Evolutionary conservation across 441 rosid species (phyloP).

Genomic region (Sinapis alba): DNA sequence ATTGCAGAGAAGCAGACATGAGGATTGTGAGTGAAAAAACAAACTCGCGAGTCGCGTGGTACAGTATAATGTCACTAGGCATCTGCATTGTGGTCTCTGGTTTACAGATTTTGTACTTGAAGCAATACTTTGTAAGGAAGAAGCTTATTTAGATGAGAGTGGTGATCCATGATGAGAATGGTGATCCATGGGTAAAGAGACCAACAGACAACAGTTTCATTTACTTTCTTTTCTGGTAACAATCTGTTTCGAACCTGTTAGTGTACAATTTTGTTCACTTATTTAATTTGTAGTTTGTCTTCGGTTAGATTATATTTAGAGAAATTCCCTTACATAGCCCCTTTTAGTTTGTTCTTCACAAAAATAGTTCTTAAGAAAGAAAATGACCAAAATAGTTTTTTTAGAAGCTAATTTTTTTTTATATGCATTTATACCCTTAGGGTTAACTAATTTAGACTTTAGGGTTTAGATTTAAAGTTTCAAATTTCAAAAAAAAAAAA

Average conservation of each 20-base stretch:
- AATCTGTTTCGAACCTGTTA: background rate
- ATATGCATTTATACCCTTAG: too few relatives aligned
- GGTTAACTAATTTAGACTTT: too few relatives aligned
- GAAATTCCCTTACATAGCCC: too few relatives aligned
- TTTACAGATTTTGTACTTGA: constrained; percentile 74
- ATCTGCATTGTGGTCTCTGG: constrained; percentile 65
- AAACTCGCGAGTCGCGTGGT: constrained; percentile 69
- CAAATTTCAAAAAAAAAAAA: too few relatives aligned
- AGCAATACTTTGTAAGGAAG: constrained; percentile 77
- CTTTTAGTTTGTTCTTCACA: too few relatives aligned
- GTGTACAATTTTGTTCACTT: constrained; percentile 17
- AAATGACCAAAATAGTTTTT: too few relatives aligned
- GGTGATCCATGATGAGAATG: constrained; percentile 1
- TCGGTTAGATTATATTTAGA: background rate
- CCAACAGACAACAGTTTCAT: constrained; percentile 3
- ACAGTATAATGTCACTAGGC: constrained; percentile 73
- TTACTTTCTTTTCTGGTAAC: background rate
- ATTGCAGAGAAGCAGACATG: constrained; percentile 79
- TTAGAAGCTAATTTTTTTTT: too few relatives aligned
- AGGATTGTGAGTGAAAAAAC: constrained; percentile 69
- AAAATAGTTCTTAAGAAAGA: too few relatives aligned
- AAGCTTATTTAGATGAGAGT: constrained; percentile 64
- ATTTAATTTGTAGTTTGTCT: constrained; percentile 21
- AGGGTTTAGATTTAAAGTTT: too few relatives aligned
- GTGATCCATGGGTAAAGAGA: constrained; percentile 11